Evolutionary conservation across 2,329 filamentous ascomycete species (phyloP), one percentile per base, ranked within the genome.

Genomic region (Neonectria coccinea): DNA sequence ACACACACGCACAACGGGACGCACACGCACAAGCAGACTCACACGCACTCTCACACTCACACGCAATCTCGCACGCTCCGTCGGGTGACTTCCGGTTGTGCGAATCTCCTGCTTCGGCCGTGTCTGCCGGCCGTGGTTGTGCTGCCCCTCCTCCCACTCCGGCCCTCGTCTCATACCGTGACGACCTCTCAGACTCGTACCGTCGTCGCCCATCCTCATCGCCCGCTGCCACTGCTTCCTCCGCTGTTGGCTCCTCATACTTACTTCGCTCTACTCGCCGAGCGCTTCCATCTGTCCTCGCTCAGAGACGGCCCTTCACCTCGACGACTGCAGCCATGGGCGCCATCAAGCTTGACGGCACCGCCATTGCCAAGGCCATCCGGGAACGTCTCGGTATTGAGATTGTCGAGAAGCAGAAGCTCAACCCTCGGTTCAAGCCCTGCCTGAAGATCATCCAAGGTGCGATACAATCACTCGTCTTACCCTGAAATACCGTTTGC

Each of bases 391-490:
- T 99, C 74, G 91, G 91, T 74, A 83, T 83, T 51, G 91, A 97
- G 80, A 97, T 99, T 80, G 86, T 88, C 72, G 85, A 92, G 78
- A 91, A 89, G 78, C 95, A 97, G 81, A 86, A 88, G 81, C 80
- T 85, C 66, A 97, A 97, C 79, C 92, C 95, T 44, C 88, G 94
- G 73, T 99, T 94, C 85, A 90, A 91, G 82, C 96, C 96, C 56
- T 92, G 88, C 70, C 86, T 99, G 78, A 96, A 94, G 79, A 99
- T 99, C 79, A 91, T 99, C 71, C 96, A 99, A 88, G 92, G 93
- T 94, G 79, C 67, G 48, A 42, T 51, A 60, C 47, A 27, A 45
- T 68, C 55, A 27, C 50, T 68, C 55, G 41, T 63, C 53, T 14
- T 54, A 12, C 44, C 4, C 4, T n/a, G 29, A 9, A 20, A 56